Evolutionary conservation across 192 early-diverging fungal genomes (phyloP).

Genomic region (Diversispora eburnea): DNA sequence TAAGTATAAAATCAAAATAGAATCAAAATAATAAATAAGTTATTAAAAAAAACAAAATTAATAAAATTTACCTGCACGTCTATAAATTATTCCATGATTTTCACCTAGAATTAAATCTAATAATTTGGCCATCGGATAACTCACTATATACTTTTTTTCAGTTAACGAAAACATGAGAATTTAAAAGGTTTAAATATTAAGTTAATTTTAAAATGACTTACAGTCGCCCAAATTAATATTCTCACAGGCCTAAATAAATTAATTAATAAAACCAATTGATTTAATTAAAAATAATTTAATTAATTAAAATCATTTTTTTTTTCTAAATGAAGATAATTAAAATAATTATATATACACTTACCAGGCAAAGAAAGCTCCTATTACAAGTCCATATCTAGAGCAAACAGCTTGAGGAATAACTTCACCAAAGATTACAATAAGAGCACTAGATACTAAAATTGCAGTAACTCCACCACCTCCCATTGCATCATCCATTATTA

Average conservation of each 20-base stretch:
- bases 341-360: neutral
- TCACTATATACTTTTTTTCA: constrained; percentile 49
- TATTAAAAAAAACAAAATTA: neutral
- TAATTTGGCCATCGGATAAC: constrained; percentile 83
- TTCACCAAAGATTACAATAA: constrained; percentile 90
- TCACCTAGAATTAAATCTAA: constrained; percentile 80
- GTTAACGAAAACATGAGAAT: neutral
- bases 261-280: neutral
- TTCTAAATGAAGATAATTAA: neutral
- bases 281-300: neutral
- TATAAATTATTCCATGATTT: constrained; percentile 74
- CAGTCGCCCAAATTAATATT: constrained; percentile 49
- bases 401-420: constrained; percentile 93
- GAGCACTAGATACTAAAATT: constrained; percentile 73
- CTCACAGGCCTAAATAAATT: constrained; percentile 43
- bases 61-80: constrained; percentile 50
- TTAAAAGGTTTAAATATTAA: neutral
- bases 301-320: neutral
- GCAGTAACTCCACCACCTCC: constrained; percentile 73
- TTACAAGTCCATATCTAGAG: constrained; percentile 78
- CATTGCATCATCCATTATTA: constrained; percentile 68
- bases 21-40: neutral
- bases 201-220: constrained; percentile 16
- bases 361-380: constrained; percentile 87
- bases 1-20: neutral